Evolutionary conservation across 257 asterid genomes (phyloP), one percentile per base, ranked within the genome.

Genomic region (Ehretia macrophylla): DNA sequence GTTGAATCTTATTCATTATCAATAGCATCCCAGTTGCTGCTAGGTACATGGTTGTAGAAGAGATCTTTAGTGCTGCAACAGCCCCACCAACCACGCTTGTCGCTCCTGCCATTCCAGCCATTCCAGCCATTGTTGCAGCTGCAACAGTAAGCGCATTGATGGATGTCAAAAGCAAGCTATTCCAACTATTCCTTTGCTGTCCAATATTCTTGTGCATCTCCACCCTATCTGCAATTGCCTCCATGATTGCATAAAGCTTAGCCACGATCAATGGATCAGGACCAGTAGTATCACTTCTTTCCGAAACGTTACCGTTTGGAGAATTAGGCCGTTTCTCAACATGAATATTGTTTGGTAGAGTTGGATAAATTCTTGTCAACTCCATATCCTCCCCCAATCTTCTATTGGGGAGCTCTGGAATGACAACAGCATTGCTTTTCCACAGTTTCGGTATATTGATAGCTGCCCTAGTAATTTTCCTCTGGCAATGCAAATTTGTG

Each of bases 1-100:
- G 90, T 58, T 88, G 96, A 45, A 83, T 77, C 19, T 81, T 66
- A 42, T 81, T 82, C 79, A 82, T 59, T 9, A 79, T 51, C 3
- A 75, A 44, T 0, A 74, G 67, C 77, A 82, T 58, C 10, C 77
- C 85, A 0, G 93, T 67, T 4, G 86, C 88, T 9, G 81, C 84
- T 56, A 75, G 65, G 56, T 81, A 84, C 79, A 84, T 21, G 0
- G 50, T 38, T 4, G 80, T 71, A 18, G 86, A 68, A 0, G 86
- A 70, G 16, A 79, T 37, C 66, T 75, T 81, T 45, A 84, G 18
- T 0, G 83, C 76, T 13, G 17, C 60, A 0, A 68, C 64, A 4
- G 83, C 70, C 14, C 69, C 64, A 5, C 69, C 65, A 0, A 58
- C 51, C n/a, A n/a, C n/a, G n/a, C n/a, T n/a, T n/a, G n/a, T n/a